Conservation (phyloP, 805 yeast genomes). For the Grigorovia transvaalensis region DNA sequence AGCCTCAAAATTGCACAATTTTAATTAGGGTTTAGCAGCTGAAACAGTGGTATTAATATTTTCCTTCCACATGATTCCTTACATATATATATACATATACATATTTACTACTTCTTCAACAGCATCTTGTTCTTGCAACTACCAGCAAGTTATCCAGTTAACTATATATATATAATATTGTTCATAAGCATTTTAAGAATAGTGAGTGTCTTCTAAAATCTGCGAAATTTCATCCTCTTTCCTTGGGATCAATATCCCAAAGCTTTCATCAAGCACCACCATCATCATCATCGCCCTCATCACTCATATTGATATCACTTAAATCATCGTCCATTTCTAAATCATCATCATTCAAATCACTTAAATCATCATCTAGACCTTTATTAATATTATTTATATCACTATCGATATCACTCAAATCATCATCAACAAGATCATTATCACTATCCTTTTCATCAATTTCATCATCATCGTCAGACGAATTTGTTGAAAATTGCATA, state of each 20-base stretch:
- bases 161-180: too few relatives aligned
- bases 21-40: too few relatives aligned
- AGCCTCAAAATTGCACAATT: too few relatives aligned
- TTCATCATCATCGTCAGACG: conserved; percentile 40
- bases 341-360: conserved; percentile 8
- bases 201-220: too few relatives aligned
- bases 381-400: conserved; percentile 8
- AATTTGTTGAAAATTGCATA: conserved; percentile 37
- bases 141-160: too few relatives aligned
- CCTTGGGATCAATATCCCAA: not conserved
- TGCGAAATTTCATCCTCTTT: too few relatives aligned
- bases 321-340: conserved; percentile 17
- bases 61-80: too few relatives aligned
- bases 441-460: conserved; percentile 28
- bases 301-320: conserved; percentile 25
- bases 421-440: conserved; percentile 20
- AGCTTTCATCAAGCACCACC: not conserved
- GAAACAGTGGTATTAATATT: too few relatives aligned
- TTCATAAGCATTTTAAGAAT: too few relatives aligned
- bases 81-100: too few relatives aligned
- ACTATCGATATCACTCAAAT: conserved; percentile 1
- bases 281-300: conserved; percentile 10
- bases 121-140: too few relatives aligned
- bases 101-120: too few relatives aligned
- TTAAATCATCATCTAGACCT: conserved; percentile 5